Percentiles rank a stretch among this genome's conserved stretches.
These are phyloP conservation scores for Parmelia sp. DNA, from an alignment of 495 filamentous ascomycete species.

Conservation along the genomic window DNA sequence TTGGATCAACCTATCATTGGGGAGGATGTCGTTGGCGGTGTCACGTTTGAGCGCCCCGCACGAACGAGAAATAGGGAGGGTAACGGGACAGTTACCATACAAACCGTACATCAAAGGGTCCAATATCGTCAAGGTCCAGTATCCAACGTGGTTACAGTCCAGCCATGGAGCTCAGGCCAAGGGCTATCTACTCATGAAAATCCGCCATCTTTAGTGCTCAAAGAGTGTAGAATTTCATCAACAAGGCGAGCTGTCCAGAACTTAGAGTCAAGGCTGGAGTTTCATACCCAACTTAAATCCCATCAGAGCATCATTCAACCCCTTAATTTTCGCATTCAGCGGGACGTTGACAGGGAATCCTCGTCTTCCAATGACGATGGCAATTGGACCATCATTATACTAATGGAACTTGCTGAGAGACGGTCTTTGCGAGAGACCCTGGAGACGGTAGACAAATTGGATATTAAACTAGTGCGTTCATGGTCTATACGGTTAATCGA, in stretches of 20 bases:
- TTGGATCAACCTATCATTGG: not conserved
- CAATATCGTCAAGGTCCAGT: constrained; percentile 49
- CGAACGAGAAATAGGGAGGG: constrained; percentile 53
- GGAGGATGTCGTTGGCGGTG: constrained; percentile 39
- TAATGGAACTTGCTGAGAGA: constrained; percentile 73
- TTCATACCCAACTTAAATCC: constrained; percentile 56
- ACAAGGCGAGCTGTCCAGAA: constrained; percentile 63
- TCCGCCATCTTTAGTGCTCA: constrained; percentile 61
- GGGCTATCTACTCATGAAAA: constrained; percentile 1
- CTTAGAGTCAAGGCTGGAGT: constrained; percentile 63
- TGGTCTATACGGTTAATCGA: constrained; percentile 91
- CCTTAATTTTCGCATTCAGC: constrained; percentile 70
- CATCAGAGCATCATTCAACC: constrained; percentile 75
- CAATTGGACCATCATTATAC: constrained; percentile 70
- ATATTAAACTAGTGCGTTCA: constrained; percentile 63
- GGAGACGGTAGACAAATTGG: constrained; percentile 66
- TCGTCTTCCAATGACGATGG: constrained; percentile 31
- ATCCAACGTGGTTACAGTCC: constrained; percentile 16
- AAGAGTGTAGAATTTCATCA: constrained; percentile 55
- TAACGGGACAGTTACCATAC: constrained; percentile 53
- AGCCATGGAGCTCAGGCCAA: constrained; percentile 6
- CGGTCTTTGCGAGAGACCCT: constrained; percentile 78
- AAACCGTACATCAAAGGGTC: constrained; percentile 56
- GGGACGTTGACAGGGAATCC: constrained; percentile 30
- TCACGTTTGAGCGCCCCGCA: constrained; percentile 63